Evolutionary conservation across 352 stramenopile species (phyloP).

Genomic region (Pythium chondricola): DNA sequence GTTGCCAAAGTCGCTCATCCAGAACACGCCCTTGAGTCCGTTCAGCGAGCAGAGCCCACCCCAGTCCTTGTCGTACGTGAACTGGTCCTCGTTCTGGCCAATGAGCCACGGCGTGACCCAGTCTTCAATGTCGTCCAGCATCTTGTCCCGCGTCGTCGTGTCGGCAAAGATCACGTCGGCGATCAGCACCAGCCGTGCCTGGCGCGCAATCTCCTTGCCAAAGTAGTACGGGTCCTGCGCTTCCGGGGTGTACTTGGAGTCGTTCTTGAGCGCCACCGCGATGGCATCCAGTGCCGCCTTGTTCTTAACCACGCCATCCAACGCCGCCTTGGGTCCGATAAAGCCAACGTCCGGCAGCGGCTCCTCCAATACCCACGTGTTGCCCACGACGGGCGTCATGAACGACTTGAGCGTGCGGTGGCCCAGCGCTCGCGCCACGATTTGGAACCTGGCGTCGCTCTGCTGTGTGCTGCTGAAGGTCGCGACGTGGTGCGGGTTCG

Average conservation of each 20-base stretch:
- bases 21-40: constrained; percentile 86
- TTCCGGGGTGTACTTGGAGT: constrained; percentile 60
- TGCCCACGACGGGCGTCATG: constrained; percentile 68
- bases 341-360: constrained; percentile 48
- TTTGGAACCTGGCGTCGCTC: constrained; percentile 24
- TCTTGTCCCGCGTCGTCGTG: constrained; percentile 34
- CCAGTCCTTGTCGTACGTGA: constrained; percentile 92
- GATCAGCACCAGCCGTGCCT: constrained; percentile 75
- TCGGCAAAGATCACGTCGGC: constrained; percentile 60
- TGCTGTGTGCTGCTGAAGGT: constrained; percentile 29
- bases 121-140: constrained; percentile 57
- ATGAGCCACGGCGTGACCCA: constrained; percentile 79
- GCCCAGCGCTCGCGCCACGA: constrained; percentile 34
- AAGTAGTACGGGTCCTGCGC: constrained; percentile 81
- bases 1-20: constrained; percentile 92
- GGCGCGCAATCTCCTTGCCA: constrained; percentile 78
- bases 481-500: constrained; percentile 62
- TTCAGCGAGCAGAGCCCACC: constrained; percentile 89
- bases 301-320: constrained; percentile 5
- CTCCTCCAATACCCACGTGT: constrained; percentile 56
- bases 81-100: constrained; percentile 65
- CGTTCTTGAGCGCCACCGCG: constrained; percentile 42
- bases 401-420: constrained; percentile 75
- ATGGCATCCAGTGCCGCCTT: constrained; percentile 42
- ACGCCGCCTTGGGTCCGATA: constrained; percentile 14